Conservation (phyloP, 1,284 basidiomycete genomes). For the Phylloboletellus chloephorus region DNA sequence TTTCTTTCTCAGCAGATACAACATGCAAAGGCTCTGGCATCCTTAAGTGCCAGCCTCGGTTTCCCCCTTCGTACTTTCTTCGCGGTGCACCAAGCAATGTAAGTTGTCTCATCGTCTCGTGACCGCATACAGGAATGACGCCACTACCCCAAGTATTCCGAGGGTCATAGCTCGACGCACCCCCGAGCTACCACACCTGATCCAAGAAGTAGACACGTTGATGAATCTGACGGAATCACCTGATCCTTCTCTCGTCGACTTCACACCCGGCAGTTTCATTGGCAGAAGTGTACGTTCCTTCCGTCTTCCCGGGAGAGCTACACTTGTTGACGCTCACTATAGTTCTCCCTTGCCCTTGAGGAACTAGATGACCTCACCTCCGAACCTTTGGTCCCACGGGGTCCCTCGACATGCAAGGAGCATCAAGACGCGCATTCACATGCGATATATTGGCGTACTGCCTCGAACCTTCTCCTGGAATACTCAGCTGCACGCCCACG, state of each 20-base stretch:
- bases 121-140: background rate
- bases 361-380: conserved; percentile 24
- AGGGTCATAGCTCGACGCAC: conserved; percentile 1
- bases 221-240: conserved; percentile 20
- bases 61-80: conserved; percentile 23
- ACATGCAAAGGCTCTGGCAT: conserved; percentile 27
- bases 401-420: background rate
- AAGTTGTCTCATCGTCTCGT: conserved; percentile 1
- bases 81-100: conserved; percentile 22
- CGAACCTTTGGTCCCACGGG: conserved; percentile 1
- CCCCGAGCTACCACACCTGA: background rate
- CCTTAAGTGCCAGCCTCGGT: conserved; percentile 20
- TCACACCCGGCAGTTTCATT: conserved; percentile 23
- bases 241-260: conserved; percentile 20
- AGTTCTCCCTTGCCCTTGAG: conserved; percentile 30
- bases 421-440: conserved; percentile 17
- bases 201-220: conserved; percentile 6
- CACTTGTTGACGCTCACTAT: conserved; percentile 5
- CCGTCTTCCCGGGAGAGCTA: background rate
- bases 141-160: conserved; percentile 10
- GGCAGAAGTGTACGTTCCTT: conserved; percentile 26
- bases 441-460: conserved; percentile 29
- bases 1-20: conserved; percentile 29
- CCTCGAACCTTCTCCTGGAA: conserved; percentile 32
- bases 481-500: conserved; percentile 30